Percentiles rank a stretch among this genome's conserved stretches.
These are phyloP conservation scores for Durotheca rogersii DNA, from an alignment of 495 filamentous ascomycete species.

Conservation along the genomic window DNA sequence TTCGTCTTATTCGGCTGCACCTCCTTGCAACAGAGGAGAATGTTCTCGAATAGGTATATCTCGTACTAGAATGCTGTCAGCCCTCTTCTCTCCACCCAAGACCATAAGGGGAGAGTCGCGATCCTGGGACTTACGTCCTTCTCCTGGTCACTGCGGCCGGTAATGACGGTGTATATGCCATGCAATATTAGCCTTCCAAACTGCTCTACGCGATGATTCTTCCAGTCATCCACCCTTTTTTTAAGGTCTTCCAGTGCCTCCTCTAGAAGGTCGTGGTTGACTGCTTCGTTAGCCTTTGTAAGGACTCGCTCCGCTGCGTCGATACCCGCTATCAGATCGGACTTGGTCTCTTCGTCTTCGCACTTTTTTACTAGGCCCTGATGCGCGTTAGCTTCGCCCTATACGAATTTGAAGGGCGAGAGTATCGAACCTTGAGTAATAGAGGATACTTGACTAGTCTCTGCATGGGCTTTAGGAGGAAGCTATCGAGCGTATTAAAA, in stretches of 20 bases:
- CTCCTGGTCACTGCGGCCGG: constrained; percentile 79
- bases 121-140: constrained; percentile 67
- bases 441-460: constrained; percentile 91
- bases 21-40: constrained; percentile 97
- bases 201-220: constrained; percentile 81
- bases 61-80: constrained; percentile 68
- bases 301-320: constrained; percentile 75
- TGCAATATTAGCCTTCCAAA: constrained; percentile 88
- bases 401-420: neutral
- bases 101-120: neutral
- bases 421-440: constrained; percentile 69
- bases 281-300: constrained; percentile 81
- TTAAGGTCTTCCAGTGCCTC: constrained; percentile 80
- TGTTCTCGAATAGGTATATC: constrained; percentile 94
- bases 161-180: constrained; percentile 91
- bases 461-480: constrained; percentile 95
- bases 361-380: constrained; percentile 86
- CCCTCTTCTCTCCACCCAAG: constrained; percentile 4
- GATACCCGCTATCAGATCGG: constrained; percentile 69
- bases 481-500: constrained; percentile 73
- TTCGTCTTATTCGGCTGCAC: constrained; percentile 83
- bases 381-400: neutral
- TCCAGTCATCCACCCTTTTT: constrained; percentile 94
- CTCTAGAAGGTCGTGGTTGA: constrained; percentile 78
- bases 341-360: constrained; percentile 65